Percentiles rank a stretch among this genome's conserved stretches.
These are phyloP conservation scores for Pseudogymnoascus sp. DNA, from an alignment of 2,329 filamentous ascomycete genomes.

Conservation along the genomic window DNA sequence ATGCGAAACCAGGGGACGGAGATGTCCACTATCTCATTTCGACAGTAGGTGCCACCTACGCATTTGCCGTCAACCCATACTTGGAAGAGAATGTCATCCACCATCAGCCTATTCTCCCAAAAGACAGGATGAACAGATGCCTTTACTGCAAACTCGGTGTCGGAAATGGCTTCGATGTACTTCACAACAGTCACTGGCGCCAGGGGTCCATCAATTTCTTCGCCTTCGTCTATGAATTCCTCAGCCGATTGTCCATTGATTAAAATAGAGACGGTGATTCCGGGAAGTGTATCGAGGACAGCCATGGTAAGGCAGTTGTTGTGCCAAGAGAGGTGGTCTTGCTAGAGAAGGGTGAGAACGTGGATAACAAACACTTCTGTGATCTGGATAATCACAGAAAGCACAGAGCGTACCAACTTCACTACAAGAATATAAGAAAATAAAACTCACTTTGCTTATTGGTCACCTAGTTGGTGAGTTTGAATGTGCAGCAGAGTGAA, in stretches of 20 bases:
- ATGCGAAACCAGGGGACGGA: background rate
- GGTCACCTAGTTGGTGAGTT: background rate
- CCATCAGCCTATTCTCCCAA: background rate
- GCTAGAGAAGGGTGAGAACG: background rate
- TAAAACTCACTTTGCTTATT: background rate
- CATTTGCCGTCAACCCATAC: background rate
- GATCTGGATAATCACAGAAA: background rate
- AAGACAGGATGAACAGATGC: background rate
- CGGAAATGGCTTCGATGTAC: background rate
- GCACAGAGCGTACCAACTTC: background rate
- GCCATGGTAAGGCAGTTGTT: conserved; percentile 19
- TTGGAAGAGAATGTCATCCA: background rate
- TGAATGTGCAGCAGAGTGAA: background rate
- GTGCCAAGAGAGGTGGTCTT: background rate
- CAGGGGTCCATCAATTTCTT: background rate
- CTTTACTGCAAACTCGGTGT: background rate
- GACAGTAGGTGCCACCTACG: background rate
- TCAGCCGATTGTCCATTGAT: conserved; percentile 17
- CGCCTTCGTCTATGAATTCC: conserved; percentile 17
- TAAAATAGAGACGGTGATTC: conserved; percentile 22
- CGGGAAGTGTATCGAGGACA: conserved; percentile 20
- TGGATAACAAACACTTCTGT: background rate
- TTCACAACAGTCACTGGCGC: background rate
- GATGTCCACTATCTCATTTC: background rate
- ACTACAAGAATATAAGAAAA: background rate